Evolutionary conservation across 352 stramenopile species (phyloP).

Genomic region (Thalassiosira mediterranea): DNA sequence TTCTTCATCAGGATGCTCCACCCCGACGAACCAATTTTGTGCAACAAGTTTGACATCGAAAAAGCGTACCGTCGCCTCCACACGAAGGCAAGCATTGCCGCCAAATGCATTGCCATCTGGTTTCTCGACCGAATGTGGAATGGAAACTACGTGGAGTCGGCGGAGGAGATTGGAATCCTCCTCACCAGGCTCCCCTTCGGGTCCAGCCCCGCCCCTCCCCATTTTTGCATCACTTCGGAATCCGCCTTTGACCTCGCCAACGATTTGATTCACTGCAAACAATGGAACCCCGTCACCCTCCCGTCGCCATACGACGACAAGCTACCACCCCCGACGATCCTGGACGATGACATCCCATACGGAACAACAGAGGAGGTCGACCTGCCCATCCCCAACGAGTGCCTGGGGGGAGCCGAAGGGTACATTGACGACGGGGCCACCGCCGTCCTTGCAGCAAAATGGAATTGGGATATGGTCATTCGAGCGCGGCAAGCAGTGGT

Average conservation of each 20-base stretch:
- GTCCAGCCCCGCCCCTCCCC: not conserved
- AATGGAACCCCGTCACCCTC: not conserved
- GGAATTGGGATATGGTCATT: slow-evolving; percentile 2
- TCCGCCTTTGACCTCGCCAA: not conserved
- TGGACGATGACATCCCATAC: not conserved
- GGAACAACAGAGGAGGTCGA: not conserved
- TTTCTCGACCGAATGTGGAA: not conserved
- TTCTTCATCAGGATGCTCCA: slow-evolving; percentile 1
- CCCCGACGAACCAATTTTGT: slow-evolving; percentile 3
- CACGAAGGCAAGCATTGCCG: not conserved
- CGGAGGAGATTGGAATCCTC: not conserved
- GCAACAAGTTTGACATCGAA: slow-evolving; percentile 24
- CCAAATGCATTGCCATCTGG: slow-evolving; percentile 10
- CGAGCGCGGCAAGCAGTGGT: not conserved
- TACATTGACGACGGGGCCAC: slow-evolving; percentile 10
- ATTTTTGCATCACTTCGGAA: slow-evolving; percentile 11
- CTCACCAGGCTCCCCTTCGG: slow-evolving; percentile 13
- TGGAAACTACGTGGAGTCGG: not conserved
- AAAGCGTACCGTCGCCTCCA: slow-evolving; percentile 15
- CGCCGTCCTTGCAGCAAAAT: not conserved
- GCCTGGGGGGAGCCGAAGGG: not conserved
- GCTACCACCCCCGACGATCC: not conserved
- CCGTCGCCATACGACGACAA: slow-evolving; percentile 3
- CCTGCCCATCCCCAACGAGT: not conserved
- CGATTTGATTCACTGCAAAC: slow-evolving; percentile 1